Evolutionary conservation across 2,329 filamentous ascomycete genomes (phyloP).

Genomic region (Aureobasidium mangrovei): DNA sequence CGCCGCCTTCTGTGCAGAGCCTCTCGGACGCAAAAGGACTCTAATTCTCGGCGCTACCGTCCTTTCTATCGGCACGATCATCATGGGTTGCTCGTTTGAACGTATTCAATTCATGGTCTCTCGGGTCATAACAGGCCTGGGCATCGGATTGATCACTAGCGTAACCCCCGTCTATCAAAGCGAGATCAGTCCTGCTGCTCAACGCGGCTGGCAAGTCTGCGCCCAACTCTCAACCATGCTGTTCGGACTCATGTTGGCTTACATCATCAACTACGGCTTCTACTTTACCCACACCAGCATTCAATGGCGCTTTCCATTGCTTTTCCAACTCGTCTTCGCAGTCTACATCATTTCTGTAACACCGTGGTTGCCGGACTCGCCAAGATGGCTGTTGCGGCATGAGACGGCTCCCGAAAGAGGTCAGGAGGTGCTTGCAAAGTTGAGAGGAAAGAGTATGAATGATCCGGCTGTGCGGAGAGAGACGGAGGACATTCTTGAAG

Average conservation of each 20-base stretch:
- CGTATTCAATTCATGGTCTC: no score
- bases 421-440: no score
- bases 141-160: slow-evolving; percentile 17
- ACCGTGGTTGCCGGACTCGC: not conserved
- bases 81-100: no score
- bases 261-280: slow-evolving; percentile 23
- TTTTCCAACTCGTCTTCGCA: slow-evolving; percentile 36
- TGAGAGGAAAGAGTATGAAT: no score
- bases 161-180: slow-evolving; percentile 26
- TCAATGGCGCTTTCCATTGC: slow-evolving; percentile 39
- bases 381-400: not conserved
- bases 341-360: slow-evolving; percentile 26
- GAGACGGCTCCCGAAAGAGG: no score
- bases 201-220: slow-evolving; percentile 25
- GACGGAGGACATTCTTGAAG: slow-evolving; percentile 18
- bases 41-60: no score
- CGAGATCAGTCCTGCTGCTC: slow-evolving; percentile 22
- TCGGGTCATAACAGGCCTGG: no score
- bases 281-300: slow-evolving; percentile 32
- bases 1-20: no score
- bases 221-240: slow-evolving; percentile 23
- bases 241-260: slow-evolving; percentile 20
- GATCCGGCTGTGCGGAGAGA: slow-evolving; percentile 19
- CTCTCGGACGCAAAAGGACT: no score
- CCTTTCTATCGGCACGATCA: no score